Evolutionary conservation across 805 yeast genomes (phyloP).

Genomic region (Wickerhamomyces silvicola): DNA sequence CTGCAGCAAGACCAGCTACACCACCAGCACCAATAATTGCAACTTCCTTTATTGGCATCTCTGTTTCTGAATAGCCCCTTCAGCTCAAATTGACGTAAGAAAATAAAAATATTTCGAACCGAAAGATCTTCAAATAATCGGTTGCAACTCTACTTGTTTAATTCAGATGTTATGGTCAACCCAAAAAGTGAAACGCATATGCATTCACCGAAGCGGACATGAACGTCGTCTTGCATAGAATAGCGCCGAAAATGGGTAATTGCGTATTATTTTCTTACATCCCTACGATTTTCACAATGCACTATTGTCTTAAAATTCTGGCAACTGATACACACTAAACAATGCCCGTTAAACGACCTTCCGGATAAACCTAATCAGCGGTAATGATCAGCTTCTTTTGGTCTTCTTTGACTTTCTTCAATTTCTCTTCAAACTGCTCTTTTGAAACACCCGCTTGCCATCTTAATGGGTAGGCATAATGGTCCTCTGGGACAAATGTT

Average conservation of each 20-base stretch:
- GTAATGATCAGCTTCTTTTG: too few relatives aligned
- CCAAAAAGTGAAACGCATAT: too few relatives aligned
- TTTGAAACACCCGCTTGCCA: conserved; percentile 6
- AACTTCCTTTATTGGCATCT: conserved; percentile 19
- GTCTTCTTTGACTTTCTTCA: too few relatives aligned
- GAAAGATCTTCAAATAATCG: not conserved
- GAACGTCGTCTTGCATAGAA: too few relatives aligned
- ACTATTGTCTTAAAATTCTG: too few relatives aligned
- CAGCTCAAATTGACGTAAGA: not conserved
- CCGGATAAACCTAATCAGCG: too few relatives aligned
- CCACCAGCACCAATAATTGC: conserved; percentile 39
- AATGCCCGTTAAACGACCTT: too few relatives aligned
- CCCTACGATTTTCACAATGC: too few relatives aligned
- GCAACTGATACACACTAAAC: too few relatives aligned
- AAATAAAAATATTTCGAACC: not conserved
- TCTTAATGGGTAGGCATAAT: conserved; percentile 7
- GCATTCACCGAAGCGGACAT: too few relatives aligned
- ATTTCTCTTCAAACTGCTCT: conserved; percentile 15
- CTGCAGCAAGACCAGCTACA: conserved; percentile 30
- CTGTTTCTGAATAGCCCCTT: not conserved
- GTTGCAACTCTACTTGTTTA: not conserved
- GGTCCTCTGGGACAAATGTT: conserved; percentile 9
- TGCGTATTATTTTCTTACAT: too few relatives aligned
- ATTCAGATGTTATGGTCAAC: not conserved
- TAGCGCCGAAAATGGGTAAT: too few relatives aligned